Conservation (phyloP, 768 basidiomycete genomes). For the Artomyces pyxidatus region DNA sequence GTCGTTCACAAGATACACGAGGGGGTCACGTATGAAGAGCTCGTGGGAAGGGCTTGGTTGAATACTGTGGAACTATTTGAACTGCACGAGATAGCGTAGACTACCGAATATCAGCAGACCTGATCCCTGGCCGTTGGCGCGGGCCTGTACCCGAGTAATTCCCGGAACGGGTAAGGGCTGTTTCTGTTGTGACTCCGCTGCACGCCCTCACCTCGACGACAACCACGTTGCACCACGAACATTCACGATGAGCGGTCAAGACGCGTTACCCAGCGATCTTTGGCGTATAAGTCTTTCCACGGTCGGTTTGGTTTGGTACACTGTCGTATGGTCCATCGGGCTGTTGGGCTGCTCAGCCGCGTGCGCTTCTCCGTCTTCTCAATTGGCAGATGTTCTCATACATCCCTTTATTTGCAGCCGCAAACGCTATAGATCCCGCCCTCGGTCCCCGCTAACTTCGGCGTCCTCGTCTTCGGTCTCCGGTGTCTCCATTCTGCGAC, state of each 20-base stretch:
- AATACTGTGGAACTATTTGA: slow-evolving; percentile 59
- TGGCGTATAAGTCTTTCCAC: slow-evolving; percentile 4
- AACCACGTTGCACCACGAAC: neutral
- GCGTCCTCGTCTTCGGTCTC: slow-evolving; percentile 45
- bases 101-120: too few relatives aligned
- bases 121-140: too few relatives aligned
- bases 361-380: slow-evolving; percentile 18
- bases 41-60: slow-evolving; percentile 49
- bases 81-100: slow-evolving; percentile 29
- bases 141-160: too few relatives aligned
- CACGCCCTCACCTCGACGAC: too few relatives aligned
- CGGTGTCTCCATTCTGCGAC: slow-evolving; percentile 90
- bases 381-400: slow-evolving; percentile 1
- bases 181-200: too few relatives aligned
- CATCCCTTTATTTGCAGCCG: slow-evolving; percentile 40
- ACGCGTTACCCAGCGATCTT: neutral
- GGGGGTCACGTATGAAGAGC: slow-evolving; percentile 40
- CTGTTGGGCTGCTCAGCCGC: slow-evolving; percentile 20
- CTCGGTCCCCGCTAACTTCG: slow-evolving; percentile 52
- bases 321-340: slow-evolving; percentile 32
- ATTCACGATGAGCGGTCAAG: too few relatives aligned
- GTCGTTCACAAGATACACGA: slow-evolving; percentile 45
- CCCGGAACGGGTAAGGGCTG: too few relatives aligned
- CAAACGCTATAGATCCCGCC: slow-evolving; percentile 62
- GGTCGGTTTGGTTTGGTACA: slow-evolving; percentile 29